Evolutionary conservation across 2,329 filamentous ascomycete genomes (phyloP).

Genomic region (Orbilia blumenaviensis): DNA sequence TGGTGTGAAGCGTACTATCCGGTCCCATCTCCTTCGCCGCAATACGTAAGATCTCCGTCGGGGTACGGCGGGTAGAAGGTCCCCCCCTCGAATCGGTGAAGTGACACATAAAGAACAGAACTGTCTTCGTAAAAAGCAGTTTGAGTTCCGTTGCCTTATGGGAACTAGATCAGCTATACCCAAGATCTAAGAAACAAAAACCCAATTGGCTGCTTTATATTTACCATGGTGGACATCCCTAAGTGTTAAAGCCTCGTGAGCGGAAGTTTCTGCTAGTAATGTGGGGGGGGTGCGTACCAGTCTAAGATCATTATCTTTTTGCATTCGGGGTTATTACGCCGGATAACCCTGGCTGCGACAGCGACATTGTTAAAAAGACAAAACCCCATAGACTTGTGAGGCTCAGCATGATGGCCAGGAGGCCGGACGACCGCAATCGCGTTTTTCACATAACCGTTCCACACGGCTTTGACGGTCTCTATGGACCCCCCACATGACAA

Average conservation of each 20-base stretch:
- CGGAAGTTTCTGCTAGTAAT: background rate
- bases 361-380: constrained; percentile 98
- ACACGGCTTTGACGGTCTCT: constrained; percentile 92
- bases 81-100: constrained; percentile 87
- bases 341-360: constrained; percentile 87
- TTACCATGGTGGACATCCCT: constrained; percentile 74
- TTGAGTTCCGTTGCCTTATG: constrained; percentile 84
- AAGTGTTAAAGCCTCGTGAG: background rate
- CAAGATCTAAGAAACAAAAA: background rate
- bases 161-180: background rate
- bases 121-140: constrained; percentile 95
- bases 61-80: constrained; percentile 78
- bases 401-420: constrained; percentile 93
- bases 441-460: constrained; percentile 84
- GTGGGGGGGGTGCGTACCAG: constrained; percentile 72
- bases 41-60: constrained; percentile 70
- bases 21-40: constrained; percentile 68
- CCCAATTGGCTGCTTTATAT: constrained; percentile 55
- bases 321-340: constrained; percentile 82
- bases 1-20: constrained; percentile 64
- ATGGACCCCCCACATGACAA: constrained; percentile 92
- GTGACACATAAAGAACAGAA: constrained; percentile 92
- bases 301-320: constrained; percentile 92
- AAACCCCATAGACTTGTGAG: constrained; percentile 82
- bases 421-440: constrained; percentile 94